Base-by-base conservation (phyloP, 148 eudicot species). In the Heliamphora exappendiculata region DNA sequence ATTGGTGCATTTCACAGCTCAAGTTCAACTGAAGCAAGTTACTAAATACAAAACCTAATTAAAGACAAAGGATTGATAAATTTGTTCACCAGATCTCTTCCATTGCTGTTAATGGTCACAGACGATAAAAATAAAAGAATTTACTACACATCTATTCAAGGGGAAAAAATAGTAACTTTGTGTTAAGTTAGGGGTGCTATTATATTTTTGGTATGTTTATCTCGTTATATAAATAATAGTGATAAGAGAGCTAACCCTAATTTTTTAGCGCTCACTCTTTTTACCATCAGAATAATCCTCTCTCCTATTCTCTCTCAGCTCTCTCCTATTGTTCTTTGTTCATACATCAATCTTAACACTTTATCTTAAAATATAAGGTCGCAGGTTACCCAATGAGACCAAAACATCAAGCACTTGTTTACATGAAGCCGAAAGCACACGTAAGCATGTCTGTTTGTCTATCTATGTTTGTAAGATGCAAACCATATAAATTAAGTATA, bases 1-100 rank as follows among this genome's bases (percentile, higher is more conserved):
- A 39, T 42, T 10, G 24, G n/a, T 42, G 9, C 36, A 47, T 19
- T 66, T 39, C 7, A 67, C 50, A 0, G 26, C 37, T 44, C 26
- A 68, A 44, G 34, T 68, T 68, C 33, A 42, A 33, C n/a, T 24
- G 72, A 68, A 45, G 36, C 72, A 68, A 67, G 14, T 28, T 26
- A 68, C 4, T 4, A 34, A 24, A 44, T 13, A 2, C 20, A 20
- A 6, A 0, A 3, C 19, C 12, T 24, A 68, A 68, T 39, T n/a
- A 67, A 39, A 12, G 7, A 39, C 8, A 26, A 14, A 68, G 3
- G 39, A 39, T 39, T n/a, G 31, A 67, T 22, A 29, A 67, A 11
- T 39, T 14, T 4, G 7, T 12, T 41, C 33, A 41, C 13, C 13
- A 0, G 22, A 41, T 68, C 49, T 44, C 36, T 44, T 68, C 10